Evolutionary conservation across 495 filamentous ascomycete genomes (phyloP).

Genomic region (Opeltia flavorubescens): DNA sequence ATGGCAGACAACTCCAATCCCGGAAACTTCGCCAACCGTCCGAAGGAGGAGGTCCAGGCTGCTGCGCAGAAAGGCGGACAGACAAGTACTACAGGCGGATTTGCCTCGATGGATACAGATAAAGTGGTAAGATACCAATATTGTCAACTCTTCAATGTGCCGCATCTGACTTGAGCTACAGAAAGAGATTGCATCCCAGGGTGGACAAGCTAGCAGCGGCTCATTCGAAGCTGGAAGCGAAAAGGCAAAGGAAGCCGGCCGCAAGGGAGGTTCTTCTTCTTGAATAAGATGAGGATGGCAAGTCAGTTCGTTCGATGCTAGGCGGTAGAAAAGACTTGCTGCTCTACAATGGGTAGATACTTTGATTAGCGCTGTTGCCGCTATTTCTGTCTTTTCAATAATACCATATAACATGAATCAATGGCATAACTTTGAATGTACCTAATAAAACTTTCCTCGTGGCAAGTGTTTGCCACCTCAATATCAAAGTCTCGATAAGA

Average conservation of each 20-base stretch:
- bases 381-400: too few relatives aligned
- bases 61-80: constrained; percentile 37
- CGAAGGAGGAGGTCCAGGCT: constrained; percentile 40
- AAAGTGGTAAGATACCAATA: constrained; percentile 29
- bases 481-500: too few relatives aligned
- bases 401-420: too few relatives aligned
- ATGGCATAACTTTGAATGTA: too few relatives aligned
- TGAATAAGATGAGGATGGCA: too few relatives aligned
- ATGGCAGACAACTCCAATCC: constrained; percentile 37
- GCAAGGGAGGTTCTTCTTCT: constrained; percentile 24
- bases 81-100: constrained; percentile 18
- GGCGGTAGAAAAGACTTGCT: too few relatives aligned
- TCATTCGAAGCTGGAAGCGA: constrained; percentile 33
- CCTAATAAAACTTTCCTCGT: too few relatives aligned
- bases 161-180: neutral
- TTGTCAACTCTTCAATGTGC: neutral
- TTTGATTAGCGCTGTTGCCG: too few relatives aligned
- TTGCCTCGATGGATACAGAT: constrained; percentile 26
- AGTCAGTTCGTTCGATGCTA: too few relatives aligned
- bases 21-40: constrained; percentile 49
- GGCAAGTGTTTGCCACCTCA: too few relatives aligned
- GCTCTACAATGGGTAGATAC: too few relatives aligned
- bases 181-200: constrained; percentile 37
- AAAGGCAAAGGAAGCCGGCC: constrained; percentile 31
- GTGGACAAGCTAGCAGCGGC: constrained; percentile 35